These are phyloP conservation scores for Sugiyamaella grinbergsii DNA, from an alignment of 1,139 yeast species.

Conservation along the genomic window DNA sequence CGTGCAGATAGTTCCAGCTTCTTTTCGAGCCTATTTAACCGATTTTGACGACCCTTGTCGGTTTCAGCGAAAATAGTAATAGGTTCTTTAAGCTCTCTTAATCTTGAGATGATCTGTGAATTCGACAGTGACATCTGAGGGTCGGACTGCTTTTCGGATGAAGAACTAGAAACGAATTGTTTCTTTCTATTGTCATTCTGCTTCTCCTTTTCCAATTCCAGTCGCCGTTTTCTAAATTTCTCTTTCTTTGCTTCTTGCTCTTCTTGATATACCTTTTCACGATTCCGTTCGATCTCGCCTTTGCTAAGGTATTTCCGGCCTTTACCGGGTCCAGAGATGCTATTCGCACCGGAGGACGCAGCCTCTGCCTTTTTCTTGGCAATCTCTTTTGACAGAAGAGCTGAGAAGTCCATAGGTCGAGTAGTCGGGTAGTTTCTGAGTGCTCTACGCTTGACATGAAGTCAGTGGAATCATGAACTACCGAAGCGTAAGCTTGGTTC, in stretches of 20 bases:
- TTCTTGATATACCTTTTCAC: slow-evolving; percentile 36
- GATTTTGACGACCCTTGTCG: slow-evolving; percentile 28
- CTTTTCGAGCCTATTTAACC: slow-evolving; percentile 33
- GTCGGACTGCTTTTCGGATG: slow-evolving; percentile 18
- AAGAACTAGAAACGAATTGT: background rate
- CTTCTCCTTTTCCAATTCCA: slow-evolving; percentile 38
- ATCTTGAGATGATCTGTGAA: slow-evolving; percentile 46
- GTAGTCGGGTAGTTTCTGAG: background rate
- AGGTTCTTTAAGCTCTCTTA: slow-evolving; percentile 48
- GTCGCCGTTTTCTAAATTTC: slow-evolving; percentile 32
- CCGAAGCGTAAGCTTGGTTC: too few relatives aligned
- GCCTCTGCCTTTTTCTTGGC: slow-evolving; percentile 37
- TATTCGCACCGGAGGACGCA: slow-evolving; percentile 16
- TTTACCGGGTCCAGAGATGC: too few relatives aligned
- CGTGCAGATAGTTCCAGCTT: slow-evolving; percentile 34
- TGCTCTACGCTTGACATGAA: background rate
- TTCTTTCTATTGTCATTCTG: slow-evolving; percentile 32
- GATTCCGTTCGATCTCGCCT: slow-evolving; percentile 23
- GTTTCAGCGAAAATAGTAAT: slow-evolving; percentile 54
- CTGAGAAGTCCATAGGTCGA: slow-evolving; percentile 39
- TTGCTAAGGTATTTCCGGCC: slow-evolving; percentile 3
- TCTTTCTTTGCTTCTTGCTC: slow-evolving; percentile 38
- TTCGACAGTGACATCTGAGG: slow-evolving; percentile 46
- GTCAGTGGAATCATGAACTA: too few relatives aligned
- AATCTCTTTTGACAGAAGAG: slow-evolving; percentile 39